These are phyloP conservation scores for Suillus alpinus DNA, from an alignment of 768 basidiomycete species.

Conservation along the genomic window DNA sequence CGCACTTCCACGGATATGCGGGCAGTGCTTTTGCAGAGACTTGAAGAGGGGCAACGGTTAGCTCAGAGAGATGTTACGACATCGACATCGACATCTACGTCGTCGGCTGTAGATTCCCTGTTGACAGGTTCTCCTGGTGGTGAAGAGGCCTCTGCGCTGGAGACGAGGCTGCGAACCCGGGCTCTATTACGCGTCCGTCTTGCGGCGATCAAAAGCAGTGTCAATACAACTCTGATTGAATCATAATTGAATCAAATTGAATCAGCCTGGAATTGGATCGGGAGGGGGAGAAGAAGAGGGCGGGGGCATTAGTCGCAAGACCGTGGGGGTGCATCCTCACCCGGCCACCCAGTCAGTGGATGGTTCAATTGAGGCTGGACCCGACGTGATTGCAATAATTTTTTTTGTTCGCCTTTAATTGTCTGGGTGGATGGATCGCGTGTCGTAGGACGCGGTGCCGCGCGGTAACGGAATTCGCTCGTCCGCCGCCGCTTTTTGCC, in stretches of 20 bases:
- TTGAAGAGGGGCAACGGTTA: conserved; percentile 42
- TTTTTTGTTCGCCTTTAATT: not conserved
- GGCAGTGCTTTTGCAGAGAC: conserved; percentile 38
- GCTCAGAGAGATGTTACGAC: conserved; percentile 16
- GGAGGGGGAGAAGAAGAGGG: not conserved
- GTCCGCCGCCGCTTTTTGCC: not conserved
- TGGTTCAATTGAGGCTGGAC: not conserved
- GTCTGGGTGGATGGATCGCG: not conserved
- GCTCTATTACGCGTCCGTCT: conserved; percentile 48
- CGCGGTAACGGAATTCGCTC: not conserved
- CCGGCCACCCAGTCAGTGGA: not conserved
- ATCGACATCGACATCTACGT: conserved; percentile 1
- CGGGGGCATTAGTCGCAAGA: conserved; percentile 6
- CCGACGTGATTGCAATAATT: not conserved
- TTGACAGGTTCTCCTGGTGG: conserved; percentile 11
- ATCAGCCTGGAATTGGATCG: not conserved
- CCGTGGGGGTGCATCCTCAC: not conserved
- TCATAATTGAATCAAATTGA: not conserved
- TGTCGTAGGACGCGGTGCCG: not conserved
- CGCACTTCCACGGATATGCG: conserved; percentile 24
- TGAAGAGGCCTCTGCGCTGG: conserved; percentile 30
- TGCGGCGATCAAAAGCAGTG: conserved; percentile 39
- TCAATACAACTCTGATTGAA: not conserved
- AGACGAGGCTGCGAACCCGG: conserved; percentile 45
- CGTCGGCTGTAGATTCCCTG: not conserved